These are phyloP conservation scores for Castanospermum australe DNA, from an alignment of 306 rosid genomes.

Conservation along the genomic window DNA sequence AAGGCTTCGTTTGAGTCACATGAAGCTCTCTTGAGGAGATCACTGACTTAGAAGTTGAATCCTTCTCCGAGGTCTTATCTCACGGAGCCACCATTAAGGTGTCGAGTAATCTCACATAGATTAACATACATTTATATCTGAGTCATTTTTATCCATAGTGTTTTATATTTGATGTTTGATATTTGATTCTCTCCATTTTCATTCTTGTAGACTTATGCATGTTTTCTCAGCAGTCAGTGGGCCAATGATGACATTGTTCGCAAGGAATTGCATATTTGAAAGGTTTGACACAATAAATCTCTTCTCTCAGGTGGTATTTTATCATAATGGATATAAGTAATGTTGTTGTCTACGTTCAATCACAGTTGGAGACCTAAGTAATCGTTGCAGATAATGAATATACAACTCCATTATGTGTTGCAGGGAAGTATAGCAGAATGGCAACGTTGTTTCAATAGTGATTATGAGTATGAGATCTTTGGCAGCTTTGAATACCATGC, in stretches of 20 bases:
- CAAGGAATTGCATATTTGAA: conserved; percentile 30
- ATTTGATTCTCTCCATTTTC: background rate
- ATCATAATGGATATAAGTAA: no score
- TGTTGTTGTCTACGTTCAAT: no score
- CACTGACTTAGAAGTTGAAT: conserved; percentile 18
- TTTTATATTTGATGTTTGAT: background rate
- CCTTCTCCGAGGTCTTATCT: background rate
- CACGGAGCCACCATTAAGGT: conserved; percentile 22
- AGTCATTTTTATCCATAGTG: background rate
- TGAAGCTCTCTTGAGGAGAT: conserved; percentile 24
- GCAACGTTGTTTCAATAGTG: background rate
- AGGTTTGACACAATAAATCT: conserved; percentile 23
- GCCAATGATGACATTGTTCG: conserved; percentile 28
- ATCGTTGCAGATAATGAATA: background rate
- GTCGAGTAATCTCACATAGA: conserved; percentile 35
- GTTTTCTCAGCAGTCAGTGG: conserved; percentile 24
- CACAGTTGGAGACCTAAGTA: background rate
- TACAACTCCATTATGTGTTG: background rate
- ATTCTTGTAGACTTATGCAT: conserved; percentile 20
- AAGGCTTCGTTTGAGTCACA: background rate
- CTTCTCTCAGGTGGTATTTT: background rate
- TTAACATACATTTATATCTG: background rate
- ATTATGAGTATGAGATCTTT: background rate
- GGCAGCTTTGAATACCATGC: conserved; percentile 39
- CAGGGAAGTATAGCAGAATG: conserved; percentile 33